phyloP scores from a whole-genome alignment of 768 basidiomycete genomes.

The Porpolomopsis calyptriformis region DNA sequence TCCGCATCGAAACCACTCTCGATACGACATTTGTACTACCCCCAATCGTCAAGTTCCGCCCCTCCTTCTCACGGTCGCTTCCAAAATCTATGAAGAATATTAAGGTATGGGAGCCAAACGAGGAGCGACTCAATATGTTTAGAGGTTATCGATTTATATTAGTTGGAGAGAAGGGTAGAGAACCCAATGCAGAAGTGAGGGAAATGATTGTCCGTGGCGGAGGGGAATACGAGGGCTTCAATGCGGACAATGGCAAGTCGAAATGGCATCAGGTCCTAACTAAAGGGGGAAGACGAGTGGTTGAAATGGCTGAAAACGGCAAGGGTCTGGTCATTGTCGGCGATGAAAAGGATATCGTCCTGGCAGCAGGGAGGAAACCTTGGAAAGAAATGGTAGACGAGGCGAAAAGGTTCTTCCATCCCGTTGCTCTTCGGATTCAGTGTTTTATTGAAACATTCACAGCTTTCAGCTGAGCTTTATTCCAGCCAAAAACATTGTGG shows the following conservation, averaged over 20 bases:
- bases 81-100: conserved; percentile 36
- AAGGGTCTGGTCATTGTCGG: conserved; percentile 44
- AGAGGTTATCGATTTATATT: conserved; percentile 46
- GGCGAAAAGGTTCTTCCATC: conserved; percentile 35
- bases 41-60: conserved; percentile 43
- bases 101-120: conserved; percentile 58
- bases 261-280: conserved; percentile 44
- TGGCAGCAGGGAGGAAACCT: conserved; percentile 40
- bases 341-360: conserved; percentile 34
- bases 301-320: conserved; percentile 26
- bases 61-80: conserved; percentile 43
- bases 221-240: conserved; percentile 54
- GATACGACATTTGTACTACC: conserved; percentile 47
- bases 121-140: conserved; percentile 49
- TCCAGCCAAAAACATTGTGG: conserved; percentile 36
- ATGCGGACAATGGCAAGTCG: conserved; percentile 35
- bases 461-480: conserved; percentile 34
- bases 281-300: conserved; percentile 31
- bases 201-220: conserved; percentile 48
- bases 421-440: neutral
- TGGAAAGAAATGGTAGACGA: conserved; percentile 47
- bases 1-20: conserved; percentile 42
- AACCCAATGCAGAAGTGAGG: conserved; percentile 36
- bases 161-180: conserved; percentile 44
- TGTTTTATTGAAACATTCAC: neutral